phyloP scores from a whole-genome alignment of 441 rosid species.

The Erodium moschatum region DNA sequence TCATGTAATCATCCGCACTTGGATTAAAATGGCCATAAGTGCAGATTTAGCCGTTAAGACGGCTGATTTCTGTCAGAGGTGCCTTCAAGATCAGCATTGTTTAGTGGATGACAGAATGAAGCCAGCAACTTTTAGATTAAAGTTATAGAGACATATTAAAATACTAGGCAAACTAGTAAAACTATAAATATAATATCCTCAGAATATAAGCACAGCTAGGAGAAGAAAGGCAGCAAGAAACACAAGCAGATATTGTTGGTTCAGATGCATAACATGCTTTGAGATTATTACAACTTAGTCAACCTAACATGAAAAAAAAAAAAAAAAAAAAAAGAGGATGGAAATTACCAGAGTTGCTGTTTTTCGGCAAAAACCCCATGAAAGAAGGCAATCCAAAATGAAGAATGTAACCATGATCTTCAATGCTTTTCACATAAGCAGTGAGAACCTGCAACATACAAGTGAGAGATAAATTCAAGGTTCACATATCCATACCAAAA shows the following conservation, averaged over 20 bases:
- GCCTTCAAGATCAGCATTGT: background rate
- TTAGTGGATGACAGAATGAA: background rate
- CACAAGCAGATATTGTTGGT: background rate
- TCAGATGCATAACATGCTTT: background rate
- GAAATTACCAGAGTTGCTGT: slow-evolving; percentile 42
- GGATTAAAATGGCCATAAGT: background rate
- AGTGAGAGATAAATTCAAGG: slow-evolving; percentile 10
- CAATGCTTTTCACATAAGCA: slow-evolving; percentile 74
- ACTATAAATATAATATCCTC: background rate
- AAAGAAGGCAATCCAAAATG: slow-evolving; percentile 76
- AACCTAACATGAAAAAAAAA: slow-evolving; percentile 15
- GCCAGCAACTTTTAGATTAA: background rate
- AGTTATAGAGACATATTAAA: background rate
- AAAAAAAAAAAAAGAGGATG: background rate
- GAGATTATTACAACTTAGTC: background rate
- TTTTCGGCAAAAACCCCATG: slow-evolving; percentile 67
- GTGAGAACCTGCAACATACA: slow-evolving; percentile 48
- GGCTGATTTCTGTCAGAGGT: background rate
- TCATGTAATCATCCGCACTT: background rate
- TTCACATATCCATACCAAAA: background rate
- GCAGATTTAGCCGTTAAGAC: background rate
- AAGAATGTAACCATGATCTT: slow-evolving; percentile 96
- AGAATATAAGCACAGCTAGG: background rate
- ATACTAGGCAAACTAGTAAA: background rate
- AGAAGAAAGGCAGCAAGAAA: background rate